Base-by-base conservation (phyloP, 768 basidiomycete species). In the Inosperma sp. region DNA sequence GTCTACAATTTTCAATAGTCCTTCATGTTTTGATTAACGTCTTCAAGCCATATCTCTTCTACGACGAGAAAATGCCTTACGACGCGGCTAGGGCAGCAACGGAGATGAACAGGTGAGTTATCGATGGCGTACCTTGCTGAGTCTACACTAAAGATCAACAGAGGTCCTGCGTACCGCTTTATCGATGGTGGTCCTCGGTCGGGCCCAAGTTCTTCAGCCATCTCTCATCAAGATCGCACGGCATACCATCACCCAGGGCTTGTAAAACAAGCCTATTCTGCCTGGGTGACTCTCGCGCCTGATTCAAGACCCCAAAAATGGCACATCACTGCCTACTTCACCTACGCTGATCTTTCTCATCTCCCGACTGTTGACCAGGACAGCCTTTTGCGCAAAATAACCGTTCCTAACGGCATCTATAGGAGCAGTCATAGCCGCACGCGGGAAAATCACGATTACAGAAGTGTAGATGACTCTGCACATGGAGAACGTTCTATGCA, bases 201-300 rank as follows among this genome's bases (percentile, higher is more conserved):
- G 22, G 71, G 70, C 22, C 74, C 73, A 14, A 71, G 74, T 8
- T 79, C 76, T 17, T 75, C 81, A 29, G 77, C 80, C 5, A 53
- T 79, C 54, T 79, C 81, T 21, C 81, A 83, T 64, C 77, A 77
- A 58, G 80, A 80, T 57, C 72, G 80, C 26, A 74, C 75, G 50
- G 71, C 74, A 10, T 72, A 73, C 41, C 76, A 76, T 45, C 79
- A 81, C 42, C 58, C 71, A 10, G 82, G 82, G 17, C 70, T 86
- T 43, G 78, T 84, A 48, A 84, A 84, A 63, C 83, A 84, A 61
- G 81, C 83, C n/a, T 86, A 86, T 62, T 84, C 82, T 14, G 82
- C 80, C 19, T 82, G 77, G 74, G 79, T 84, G 12, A 60, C 69
- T 19, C 67, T 72, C 35, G 65, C 72, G 46, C 70, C 72, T 17